Base-by-base conservation (phyloP, 2,329 filamentous ascomycete species). In the Alternaria dauci region DNA sequence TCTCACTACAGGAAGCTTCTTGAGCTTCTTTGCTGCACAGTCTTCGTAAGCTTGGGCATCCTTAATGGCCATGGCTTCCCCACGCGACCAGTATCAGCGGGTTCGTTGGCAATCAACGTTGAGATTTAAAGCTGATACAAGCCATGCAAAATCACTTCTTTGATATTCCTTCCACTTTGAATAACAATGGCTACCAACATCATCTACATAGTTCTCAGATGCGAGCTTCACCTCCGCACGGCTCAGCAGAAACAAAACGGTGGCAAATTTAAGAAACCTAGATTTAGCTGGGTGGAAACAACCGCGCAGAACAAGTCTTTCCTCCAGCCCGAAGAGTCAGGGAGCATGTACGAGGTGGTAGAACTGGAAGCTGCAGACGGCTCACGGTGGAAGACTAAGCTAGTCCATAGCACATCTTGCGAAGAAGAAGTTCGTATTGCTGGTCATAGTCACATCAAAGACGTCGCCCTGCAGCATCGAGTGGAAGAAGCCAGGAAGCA, bases 1-100 rank as follows among this genome's bases (percentile, higher is more conserved):
- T 0, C 80, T 98, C 79, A 87, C 93, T 2, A 84, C 85, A 25
- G 95, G 95, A n/a, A 98, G 94, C 80, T 79, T 98, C 71, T 78
- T 96, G 76, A 98, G 94, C 77, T 99, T 98, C 79, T 84, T 88
- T 9, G 87, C 88, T 63, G 86, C 89, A 1, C 56, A 59, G 28
- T 55, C 59, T 26, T 59, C 51, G 20, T 62, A 42, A 55, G 34
- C 14, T 38, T 2, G 42, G 46, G 46, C 23, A 11, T 2, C 2
- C 12, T 18, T 20, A 34, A 36, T 7, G 20, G 36, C 3, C 5
- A 38, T 18, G 32, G 32, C 8, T 8, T 12, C 14, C 16, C 32
- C 32, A 50, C 16, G 32, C 32, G 32, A 36, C 46, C 6, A 50
- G 32, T 30, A 50, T 26, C 46, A 38, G 32, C 14, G 32, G 32